Evolutionary conservation across 2,329 filamentous ascomycete species (phyloP), one percentile per base, ranked within the genome.

Genomic region (Leptosphaerulina australis): DNA sequence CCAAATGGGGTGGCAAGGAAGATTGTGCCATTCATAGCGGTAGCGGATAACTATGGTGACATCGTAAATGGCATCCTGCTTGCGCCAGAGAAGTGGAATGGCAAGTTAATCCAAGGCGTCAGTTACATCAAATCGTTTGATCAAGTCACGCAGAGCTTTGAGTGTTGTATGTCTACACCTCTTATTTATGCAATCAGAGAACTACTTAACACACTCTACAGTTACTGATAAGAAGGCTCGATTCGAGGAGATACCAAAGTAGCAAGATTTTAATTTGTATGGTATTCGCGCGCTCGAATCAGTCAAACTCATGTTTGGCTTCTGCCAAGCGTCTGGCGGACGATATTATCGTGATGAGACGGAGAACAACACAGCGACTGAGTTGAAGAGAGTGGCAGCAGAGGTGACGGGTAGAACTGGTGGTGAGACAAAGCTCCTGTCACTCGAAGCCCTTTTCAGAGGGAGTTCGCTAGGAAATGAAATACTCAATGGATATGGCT

Each of bases 61-160:
- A 66, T 79, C 14, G 71, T 79, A 9, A 77, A 79, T 46, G 77
- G 76, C 2, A 63, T 77, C 3, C 73, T 79, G 14, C 64, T 79
- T 6, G 64, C 71, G 10, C 76, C 76, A 1, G 62, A 63, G 34
- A 65, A 66, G 29, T 75, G 72, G 62, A 69, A 71, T 50, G 68
- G 72, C 1, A 58, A 54, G 3, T 56, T 75, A 0, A 54, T 77
- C 0, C 76, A 77, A 11, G 74, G 66, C 1, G 62, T 74, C 31
- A 77, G 76, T 51, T 58, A 69, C 17, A 65, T 71, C 7, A 52
- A 53, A 6, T 68, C 65, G 0, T 62, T 71, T 5, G 65, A 68
- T 1, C 50, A 69, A 12, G 44, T 73, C 3, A 59, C 70, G 0
- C 51, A 58, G 2, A 62, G 52, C 0, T 77, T 77, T 53, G 59